These are phyloP conservation scores for Phytomonas sp. DNA, from an alignment of 208 protist species.

Conservation along the genomic window DNA sequence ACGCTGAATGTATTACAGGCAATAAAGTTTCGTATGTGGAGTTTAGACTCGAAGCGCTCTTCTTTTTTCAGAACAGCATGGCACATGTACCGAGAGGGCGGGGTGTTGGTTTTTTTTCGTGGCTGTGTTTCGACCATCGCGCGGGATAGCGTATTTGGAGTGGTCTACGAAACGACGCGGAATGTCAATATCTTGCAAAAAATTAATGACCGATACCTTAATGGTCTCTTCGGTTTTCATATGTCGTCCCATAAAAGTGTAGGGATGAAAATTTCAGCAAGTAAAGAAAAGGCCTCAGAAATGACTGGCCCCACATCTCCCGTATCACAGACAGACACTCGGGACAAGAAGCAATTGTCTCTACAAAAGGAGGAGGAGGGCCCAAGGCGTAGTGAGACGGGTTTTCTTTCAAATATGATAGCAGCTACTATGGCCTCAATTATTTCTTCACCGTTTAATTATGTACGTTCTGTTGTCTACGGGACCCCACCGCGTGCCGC, in stretches of 20 bases:
- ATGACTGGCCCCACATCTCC: background rate
- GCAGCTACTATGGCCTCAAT: slow-evolving; percentile 74
- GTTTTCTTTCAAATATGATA: slow-evolving; percentile 73
- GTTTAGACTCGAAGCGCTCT: slow-evolving; percentile 31
- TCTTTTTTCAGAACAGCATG: slow-evolving; percentile 51
- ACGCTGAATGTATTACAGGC: slow-evolving; percentile 79
- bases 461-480: slow-evolving; percentile 80
- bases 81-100: slow-evolving; percentile 63
- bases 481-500: slow-evolving; percentile 58
- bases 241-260: background rate
- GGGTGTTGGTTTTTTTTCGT: slow-evolving; percentile 76
- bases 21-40: slow-evolving; percentile 90
- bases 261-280: background rate
- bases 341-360: background rate
- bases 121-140: slow-evolving; percentile 69
- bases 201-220: background rate
- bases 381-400: slow-evolving; percentile 21
- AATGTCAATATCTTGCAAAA: slow-evolving; percentile 22
- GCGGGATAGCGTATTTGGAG: slow-evolving; percentile 80
- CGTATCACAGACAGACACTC: background rate
- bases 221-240: background rate
- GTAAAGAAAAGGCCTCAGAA: background rate
- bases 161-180: slow-evolving; percentile 77
- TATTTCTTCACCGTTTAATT: slow-evolving; percentile 83
- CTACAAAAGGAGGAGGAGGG: background rate